Evolutionary conservation across 164 flowering plant genomes (phyloP), one percentile per base, ranked within the genome.

Genomic region (Vitis amurensis): DNA sequence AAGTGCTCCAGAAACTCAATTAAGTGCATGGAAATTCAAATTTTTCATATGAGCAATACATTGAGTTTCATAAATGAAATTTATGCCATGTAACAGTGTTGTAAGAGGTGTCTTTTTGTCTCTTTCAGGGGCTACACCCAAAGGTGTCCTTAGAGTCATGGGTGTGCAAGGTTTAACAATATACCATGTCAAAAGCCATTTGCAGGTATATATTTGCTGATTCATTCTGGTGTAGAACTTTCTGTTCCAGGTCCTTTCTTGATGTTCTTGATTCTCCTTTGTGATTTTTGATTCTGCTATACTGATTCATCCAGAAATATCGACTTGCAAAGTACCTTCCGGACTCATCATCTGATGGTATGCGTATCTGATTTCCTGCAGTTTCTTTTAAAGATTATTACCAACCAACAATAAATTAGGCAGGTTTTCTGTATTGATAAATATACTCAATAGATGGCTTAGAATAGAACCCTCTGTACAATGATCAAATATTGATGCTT

Each of bases 151-250:
- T 17, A 87, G 92, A 83, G 89, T 87, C 11, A 94, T 94, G 98
- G 97, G 97, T 64, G 97, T 92, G 12, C 91, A 84, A 76, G 95
- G 95, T 31, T 78, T 94, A 77, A 94, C 98, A 52, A 94, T 92
- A 75, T 94, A 94, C 68, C 98, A 94, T 82, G 97, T 94, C 71
- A 94, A 94, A 82, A 94, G 98, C 83, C 98, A 94, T 78, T 82
- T 94, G 77, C 98, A 94, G 95, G 98, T 89, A 80, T 14, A 8
- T 11, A 53, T 5, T 55, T 6, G 6, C 19, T 63, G 9, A 57
- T 56, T 13, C 44, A 44, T 19, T n/a, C 37, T 31, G 31, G 6
- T 66, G 37, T n/a, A 14, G 17, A 55, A 31, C 29, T 52, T 50
- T 48, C 9, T 30, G 14, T 48, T 11, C 17, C 16, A 17, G 44